Conservation (phyloP, 2,329 filamentous ascomycete genomes). For the Alternaria sp. region DNA sequence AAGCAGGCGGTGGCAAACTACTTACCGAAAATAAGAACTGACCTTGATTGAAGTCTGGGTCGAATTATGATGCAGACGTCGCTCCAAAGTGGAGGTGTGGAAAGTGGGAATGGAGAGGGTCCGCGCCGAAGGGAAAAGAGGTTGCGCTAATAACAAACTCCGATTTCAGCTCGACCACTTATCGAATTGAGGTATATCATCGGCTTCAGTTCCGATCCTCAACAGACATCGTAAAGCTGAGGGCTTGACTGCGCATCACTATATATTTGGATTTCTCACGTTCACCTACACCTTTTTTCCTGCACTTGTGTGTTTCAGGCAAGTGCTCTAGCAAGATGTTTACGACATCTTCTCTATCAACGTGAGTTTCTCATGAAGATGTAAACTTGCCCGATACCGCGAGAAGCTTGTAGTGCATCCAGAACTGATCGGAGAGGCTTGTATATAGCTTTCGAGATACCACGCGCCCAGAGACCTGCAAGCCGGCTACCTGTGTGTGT, state of each 20-base stretch:
- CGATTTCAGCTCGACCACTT: constrained; percentile 52
- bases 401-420: neutral
- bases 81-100: constrained; percentile 29
- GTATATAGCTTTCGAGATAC: neutral
- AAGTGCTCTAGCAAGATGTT: neutral
- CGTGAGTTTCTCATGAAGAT: neutral
- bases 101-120: constrained; percentile 42
- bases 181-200: constrained; percentile 40
- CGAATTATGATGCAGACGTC: constrained; percentile 28
- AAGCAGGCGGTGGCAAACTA: constrained; percentile 17
- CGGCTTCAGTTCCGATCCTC: constrained; percentile 28
- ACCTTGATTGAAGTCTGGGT: constrained; percentile 19
- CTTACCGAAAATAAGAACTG: constrained; percentile 28
- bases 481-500: neutral
- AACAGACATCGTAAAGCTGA: constrained; percentile 3
- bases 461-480: neutral
- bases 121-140: constrained; percentile 38
- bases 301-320: neutral
- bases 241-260: neutral
- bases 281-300: neutral
- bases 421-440: neutral
- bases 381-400: neutral
- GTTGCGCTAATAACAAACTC: constrained; percentile 43
- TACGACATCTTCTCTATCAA: constrained; percentile 7
- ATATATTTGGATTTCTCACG: neutral